Percentiles rank a stretch among this genome's conserved stretches.
phyloP scores from a whole-genome alignment of 306 rosid species.

The Abrus pulchellus region DNA sequence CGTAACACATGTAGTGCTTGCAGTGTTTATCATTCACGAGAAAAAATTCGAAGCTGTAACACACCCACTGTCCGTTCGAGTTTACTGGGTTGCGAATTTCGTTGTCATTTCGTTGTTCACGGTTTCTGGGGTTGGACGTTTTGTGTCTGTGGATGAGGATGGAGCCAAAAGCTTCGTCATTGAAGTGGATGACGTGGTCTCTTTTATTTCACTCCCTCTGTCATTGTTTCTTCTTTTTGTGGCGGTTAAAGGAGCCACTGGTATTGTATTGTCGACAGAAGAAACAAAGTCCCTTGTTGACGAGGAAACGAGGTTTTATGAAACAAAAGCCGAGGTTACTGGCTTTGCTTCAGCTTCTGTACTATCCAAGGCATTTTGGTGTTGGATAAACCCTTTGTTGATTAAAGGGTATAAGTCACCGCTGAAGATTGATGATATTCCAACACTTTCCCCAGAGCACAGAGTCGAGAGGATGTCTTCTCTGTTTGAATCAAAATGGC shows the following conservation, averaged over 20 bases:
- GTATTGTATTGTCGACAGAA: constrained; percentile 52
- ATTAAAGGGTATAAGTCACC: constrained; percentile 71
- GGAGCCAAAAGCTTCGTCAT: constrained; percentile 42
- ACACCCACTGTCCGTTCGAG: constrained; percentile 66
- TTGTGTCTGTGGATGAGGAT: constrained; percentile 41
- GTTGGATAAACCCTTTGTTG: constrained; percentile 82
- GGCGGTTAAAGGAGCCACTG: constrained; percentile 65
- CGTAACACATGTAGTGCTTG: constrained; percentile 57
- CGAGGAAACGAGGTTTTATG: constrained; percentile 38
- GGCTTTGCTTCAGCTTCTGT: constrained; percentile 77
- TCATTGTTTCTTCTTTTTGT: constrained; percentile 57
- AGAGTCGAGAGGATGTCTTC: constrained; percentile 64
- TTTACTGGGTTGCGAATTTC: constrained; percentile 66
- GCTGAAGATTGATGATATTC: constrained; percentile 65
- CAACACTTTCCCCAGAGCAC: constrained; percentile 68
- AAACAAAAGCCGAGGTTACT: constrained; percentile 54
- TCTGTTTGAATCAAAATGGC: constrained; percentile 74
- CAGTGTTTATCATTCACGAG: constrained; percentile 62
- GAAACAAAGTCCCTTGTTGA: constrained; percentile 48
- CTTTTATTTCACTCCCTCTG: constrained; percentile 60
- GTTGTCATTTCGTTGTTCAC: constrained; percentile 56
- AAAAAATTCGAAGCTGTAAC: constrained; percentile 55
- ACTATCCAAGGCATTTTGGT: constrained; percentile 69
- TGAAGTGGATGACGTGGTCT: constrained; percentile 60
- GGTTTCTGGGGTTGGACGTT: constrained; percentile 64